Conservation (phyloP, 1,284 basidiomycete species). For the Sporisorium graminicola region DNA sequence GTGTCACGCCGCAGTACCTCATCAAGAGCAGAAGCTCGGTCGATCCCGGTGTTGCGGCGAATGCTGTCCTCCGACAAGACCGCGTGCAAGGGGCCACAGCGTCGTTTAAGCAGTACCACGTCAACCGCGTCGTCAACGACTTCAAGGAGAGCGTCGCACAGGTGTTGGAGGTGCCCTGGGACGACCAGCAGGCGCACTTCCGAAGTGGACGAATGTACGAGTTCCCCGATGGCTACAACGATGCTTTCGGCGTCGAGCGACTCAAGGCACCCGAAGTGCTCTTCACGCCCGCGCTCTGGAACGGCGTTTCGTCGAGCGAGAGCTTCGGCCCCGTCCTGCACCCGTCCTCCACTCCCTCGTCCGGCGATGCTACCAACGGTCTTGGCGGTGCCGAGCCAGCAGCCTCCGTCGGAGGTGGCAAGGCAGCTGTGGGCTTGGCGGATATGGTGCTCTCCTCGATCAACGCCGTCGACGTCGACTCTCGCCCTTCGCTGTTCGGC, state of each 20-base stretch:
- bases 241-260: constrained; percentile 85
- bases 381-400: background rate
- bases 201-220: constrained; percentile 77
- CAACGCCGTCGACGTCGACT: constrained; percentile 87
- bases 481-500: constrained; percentile 86
- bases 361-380: constrained; percentile 4
- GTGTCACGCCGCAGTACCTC: constrained; percentile 78
- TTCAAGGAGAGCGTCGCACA: constrained; percentile 91
- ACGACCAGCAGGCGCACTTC: constrained; percentile 76
- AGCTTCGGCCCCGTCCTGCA: constrained; percentile 23
- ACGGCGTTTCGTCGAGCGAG: constrained; percentile 34
- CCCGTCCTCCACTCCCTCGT: constrained; percentile 18
- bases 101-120: constrained; percentile 85
- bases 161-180: constrained; percentile 87
- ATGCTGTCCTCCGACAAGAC: constrained; percentile 66
- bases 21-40: constrained; percentile 79
- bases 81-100: constrained; percentile 74
- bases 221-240: constrained; percentile 93
- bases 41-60: constrained; percentile 79
- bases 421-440: constrained; percentile 38
- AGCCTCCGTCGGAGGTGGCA: constrained; percentile 13
- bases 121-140: constrained; percentile 87
- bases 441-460: constrained; percentile 82
- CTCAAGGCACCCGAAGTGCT: constrained; percentile 88
- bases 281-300: constrained; percentile 83